Conservation (phyloP, 208 protist species). For the Angomonas ambiguus region DNA sequence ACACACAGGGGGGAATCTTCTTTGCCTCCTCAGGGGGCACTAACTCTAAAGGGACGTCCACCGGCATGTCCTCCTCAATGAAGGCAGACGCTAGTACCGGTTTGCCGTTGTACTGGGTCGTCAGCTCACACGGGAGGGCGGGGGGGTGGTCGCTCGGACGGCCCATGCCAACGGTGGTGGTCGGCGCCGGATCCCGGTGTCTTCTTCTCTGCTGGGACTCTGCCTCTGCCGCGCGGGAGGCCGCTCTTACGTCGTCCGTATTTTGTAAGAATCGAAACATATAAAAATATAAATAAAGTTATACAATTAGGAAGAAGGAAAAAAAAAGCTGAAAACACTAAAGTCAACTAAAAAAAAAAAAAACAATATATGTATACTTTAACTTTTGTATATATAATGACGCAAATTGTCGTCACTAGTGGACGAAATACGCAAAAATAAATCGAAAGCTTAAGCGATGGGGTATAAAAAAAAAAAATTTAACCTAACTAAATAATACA, state of each 20-base stretch:
- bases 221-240: not conserved
- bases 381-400: not conserved
- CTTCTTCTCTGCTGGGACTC: not conserved
- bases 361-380: not conserved
- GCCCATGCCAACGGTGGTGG: not conserved
- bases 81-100: not conserved
- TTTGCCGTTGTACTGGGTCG: slow-evolving; percentile 10
- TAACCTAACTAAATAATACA: not conserved
- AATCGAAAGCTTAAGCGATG: not conserved
- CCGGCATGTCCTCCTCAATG: not conserved
- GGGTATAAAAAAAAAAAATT: slow-evolving; percentile 1
- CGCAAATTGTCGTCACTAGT: not conserved
- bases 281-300: slow-evolving; percentile 7
- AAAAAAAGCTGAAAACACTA: slow-evolving; percentile 10
- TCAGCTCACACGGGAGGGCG: slow-evolving; percentile 2
- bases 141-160: not conserved
- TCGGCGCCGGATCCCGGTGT: not conserved
- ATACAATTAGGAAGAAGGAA: slow-evolving; percentile 5
- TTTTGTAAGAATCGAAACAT: slow-evolving; percentile 4
- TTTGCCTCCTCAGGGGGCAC: slow-evolving; percentile 6
- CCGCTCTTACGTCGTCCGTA: not conserved
- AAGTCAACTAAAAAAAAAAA: slow-evolving; percentile 17
- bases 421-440: not conserved
- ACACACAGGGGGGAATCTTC: slow-evolving; percentile 1
- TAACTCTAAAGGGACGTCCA: slow-evolving; percentile 4